phyloP scores from a whole-genome alignment of 1,284 basidiomycete species.

The Trichosporon ovoides region DNA sequence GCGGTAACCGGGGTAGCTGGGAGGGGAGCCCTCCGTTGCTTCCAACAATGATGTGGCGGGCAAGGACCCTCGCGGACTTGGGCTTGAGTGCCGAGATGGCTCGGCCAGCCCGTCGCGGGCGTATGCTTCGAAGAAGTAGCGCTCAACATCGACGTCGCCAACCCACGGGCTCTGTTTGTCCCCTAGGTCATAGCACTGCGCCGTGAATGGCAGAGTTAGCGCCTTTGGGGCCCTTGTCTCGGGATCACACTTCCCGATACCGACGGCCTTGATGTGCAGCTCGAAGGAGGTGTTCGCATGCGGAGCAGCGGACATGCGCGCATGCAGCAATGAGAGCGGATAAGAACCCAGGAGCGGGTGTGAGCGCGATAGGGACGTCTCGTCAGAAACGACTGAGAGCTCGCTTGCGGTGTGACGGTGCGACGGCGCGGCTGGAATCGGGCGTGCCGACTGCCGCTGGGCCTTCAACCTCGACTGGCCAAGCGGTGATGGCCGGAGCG shows the following conservation, averaged over 20 bases:
- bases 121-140: conserved; percentile 28
- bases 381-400: neutral
- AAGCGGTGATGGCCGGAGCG: neutral
- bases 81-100: neutral
- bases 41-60: neutral
- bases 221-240: conserved; percentile 32
- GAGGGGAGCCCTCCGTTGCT: neutral
- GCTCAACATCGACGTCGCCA: conserved; percentile 42
- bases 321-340: conserved; percentile 40
- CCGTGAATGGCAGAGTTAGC: conserved; percentile 37
- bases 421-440: neutral
- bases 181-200: conserved; percentile 44
- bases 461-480: neutral
- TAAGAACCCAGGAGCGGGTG: conserved; percentile 42
- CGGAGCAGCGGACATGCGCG: conserved; percentile 41
- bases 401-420: neutral
- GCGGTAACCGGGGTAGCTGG: conserved; percentile 51
- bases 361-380: conserved; percentile 35
- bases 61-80: neutral
- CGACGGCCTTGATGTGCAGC: conserved; percentile 24
- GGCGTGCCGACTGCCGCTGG: neutral
- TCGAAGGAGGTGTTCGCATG: conserved; percentile 20
- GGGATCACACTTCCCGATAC: conserved; percentile 23
- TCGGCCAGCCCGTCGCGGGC: neutral
- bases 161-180: conserved; percentile 42